A percentile compares a stretch with the other conserved stretches of the same genome.
These are phyloP conservation scores for Colletotrichum sp. DNA, from an alignment of 2,329 filamentous ascomycete species.

Conservation along the genomic window DNA sequence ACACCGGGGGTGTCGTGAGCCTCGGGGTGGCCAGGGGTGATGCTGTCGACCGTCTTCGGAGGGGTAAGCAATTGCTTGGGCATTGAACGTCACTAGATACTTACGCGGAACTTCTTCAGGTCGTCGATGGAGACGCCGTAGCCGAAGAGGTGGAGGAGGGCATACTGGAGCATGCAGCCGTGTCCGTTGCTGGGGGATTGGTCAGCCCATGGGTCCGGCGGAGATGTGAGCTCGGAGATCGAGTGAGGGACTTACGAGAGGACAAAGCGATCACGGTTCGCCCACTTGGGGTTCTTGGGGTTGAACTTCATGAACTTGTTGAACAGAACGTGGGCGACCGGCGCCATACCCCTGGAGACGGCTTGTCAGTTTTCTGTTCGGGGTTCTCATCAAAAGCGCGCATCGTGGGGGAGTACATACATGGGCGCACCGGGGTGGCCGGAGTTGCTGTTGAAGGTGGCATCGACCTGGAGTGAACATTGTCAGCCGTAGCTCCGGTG, in stretches of 20 bases:
- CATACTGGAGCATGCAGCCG: conserved; percentile 99
- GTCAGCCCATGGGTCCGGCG: neutral
- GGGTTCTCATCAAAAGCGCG: neutral
- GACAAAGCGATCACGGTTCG: conserved; percentile 98
- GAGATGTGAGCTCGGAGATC: neutral
- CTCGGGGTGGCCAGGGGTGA: conserved; percentile 96
- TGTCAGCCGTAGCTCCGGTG: neutral
- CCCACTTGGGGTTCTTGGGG: conserved; percentile 97
- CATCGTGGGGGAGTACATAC: conserved; percentile 50
- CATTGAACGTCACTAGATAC: conserved; percentile 37
- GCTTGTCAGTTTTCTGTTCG: conserved; percentile 32
- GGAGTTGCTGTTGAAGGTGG: conserved; percentile 93
- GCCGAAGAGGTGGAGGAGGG: conserved; percentile 94
- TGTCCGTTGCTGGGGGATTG: conserved; percentile 80
- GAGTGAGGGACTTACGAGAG: conserved; percentile 79
- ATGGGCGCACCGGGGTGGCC: conserved; percentile 99
- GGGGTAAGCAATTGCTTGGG: neutral
- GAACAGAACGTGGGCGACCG: conserved; percentile 94
- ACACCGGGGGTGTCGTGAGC: conserved; percentile 94
- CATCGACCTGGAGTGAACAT: conserved; percentile 81
- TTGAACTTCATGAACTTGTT: conserved; percentile 99
- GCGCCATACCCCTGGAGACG: conserved; percentile 75
- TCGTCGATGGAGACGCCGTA: conserved; percentile 88
- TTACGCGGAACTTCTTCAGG: conserved; percentile 94
- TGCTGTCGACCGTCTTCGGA: conserved; percentile 62